Percentiles rank a stretch among this genome's conserved stretches.
Evolutionary conservation across 2,329 filamentous ascomycete species (phyloP).

Genomic region (Endocalyx cinctus): DNA sequence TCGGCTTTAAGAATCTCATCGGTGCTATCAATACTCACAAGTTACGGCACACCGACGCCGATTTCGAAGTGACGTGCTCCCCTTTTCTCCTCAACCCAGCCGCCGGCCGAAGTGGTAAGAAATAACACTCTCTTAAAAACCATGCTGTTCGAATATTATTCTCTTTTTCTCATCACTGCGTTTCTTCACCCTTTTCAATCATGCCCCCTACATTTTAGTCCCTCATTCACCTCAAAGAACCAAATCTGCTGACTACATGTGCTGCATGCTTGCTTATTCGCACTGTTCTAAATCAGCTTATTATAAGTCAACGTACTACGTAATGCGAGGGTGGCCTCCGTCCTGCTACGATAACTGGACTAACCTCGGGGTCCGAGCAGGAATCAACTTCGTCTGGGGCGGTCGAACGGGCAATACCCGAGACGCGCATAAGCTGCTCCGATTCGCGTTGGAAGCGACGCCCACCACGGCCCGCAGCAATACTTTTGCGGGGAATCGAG

Average conservation of each 20-base stretch:
- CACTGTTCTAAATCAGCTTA: too few relatives aligned
- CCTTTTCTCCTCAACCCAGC: slow-evolving; percentile 38
- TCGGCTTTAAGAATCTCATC: slow-evolving; percentile 43
- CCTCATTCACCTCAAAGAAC: too few relatives aligned
- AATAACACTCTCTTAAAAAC: neutral
- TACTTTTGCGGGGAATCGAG: slow-evolving; percentile 6
- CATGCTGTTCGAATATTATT: neutral
- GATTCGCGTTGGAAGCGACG: slow-evolving; percentile 31
- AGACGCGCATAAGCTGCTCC: slow-evolving; percentile 43
- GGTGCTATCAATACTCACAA: slow-evolving; percentile 38
- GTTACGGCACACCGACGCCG: slow-evolving; percentile 34
- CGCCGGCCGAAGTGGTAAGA: slow-evolving; percentile 26
- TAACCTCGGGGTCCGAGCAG: slow-evolving; percentile 27
- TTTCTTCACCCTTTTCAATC: too few relatives aligned
- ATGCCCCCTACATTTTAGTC: too few relatives aligned
- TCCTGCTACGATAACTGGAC: slow-evolving; percentile 18
- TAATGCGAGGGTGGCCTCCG: too few relatives aligned
- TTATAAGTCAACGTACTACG: too few relatives aligned
- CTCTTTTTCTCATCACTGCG: neutral
- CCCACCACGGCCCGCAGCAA: slow-evolving; percentile 22
- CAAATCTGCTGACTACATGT: too few relatives aligned
- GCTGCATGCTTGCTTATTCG: too few relatives aligned
- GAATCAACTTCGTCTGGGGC: slow-evolving; percentile 35
- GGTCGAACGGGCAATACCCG: slow-evolving; percentile 41
- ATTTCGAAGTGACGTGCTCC: slow-evolving; percentile 43